Evolutionary conservation across 2,329 filamentous ascomycete species (phyloP).

Genomic region (Trichophyton schoenleinii): DNA sequence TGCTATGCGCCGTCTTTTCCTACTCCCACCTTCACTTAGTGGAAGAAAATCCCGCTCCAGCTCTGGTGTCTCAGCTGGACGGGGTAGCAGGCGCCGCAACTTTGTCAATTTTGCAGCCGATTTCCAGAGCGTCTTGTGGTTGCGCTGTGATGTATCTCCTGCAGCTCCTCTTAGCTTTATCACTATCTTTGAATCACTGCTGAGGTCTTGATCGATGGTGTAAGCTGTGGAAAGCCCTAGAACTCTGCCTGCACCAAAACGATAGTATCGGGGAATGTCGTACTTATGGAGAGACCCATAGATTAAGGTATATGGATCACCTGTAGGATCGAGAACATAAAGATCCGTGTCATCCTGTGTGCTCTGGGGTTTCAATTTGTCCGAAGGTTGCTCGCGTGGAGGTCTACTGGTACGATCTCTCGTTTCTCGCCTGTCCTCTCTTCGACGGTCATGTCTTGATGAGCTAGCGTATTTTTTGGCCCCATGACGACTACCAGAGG

Average conservation of each 20-base stretch:
- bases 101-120: constrained; percentile 12
- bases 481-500: neutral
- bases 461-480: neutral
- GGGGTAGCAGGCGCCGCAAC: constrained; percentile 18
- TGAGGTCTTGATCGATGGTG: constrained; percentile 53
- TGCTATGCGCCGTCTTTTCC: constrained; percentile 31
- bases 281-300: constrained; percentile 66
- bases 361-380: neutral
- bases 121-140: constrained; percentile 31
- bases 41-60: constrained; percentile 23
- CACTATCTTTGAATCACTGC: constrained; percentile 28
- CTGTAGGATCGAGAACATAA: constrained; percentile 58
- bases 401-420: neutral
- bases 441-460: neutral
- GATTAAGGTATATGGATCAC: constrained; percentile 60
- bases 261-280: constrained; percentile 57
- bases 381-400: neutral
- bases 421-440: neutral
- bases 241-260: constrained; percentile 55
- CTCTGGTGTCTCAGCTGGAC: constrained; percentile 13
- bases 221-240: constrained; percentile 51
- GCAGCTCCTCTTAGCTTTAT: constrained; percentile 21
- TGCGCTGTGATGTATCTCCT: constrained; percentile 36
- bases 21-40: constrained; percentile 16
- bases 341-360: constrained; percentile 15